phyloP scores from a whole-genome alignment of 2,329 filamentous ascomycete species.

The Ceratocystis albifundus region DNA sequence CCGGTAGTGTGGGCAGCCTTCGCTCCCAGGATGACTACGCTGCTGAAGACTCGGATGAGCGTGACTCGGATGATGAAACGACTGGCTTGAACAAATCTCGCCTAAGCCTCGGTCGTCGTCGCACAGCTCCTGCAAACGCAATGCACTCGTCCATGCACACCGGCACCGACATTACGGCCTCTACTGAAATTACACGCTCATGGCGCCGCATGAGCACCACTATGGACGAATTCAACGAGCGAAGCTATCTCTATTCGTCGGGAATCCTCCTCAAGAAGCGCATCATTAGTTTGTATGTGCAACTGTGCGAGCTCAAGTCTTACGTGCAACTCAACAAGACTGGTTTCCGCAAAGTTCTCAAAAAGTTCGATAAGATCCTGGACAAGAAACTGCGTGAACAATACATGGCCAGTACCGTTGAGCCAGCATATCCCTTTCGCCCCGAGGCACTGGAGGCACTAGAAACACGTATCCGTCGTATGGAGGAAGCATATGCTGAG shows the following conservation, averaged over 20 bases:
- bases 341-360: constrained; percentile 89
- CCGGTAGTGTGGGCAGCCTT: constrained; percentile 34
- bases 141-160: constrained; percentile 29
- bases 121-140: constrained; percentile 6
- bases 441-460: constrained; percentile 58
- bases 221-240: constrained; percentile 69
- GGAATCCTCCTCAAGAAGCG: constrained; percentile 86
- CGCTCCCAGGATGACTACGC: constrained; percentile 44
- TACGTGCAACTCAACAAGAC: constrained; percentile 94
- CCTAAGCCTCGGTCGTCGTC: constrained; percentile 30
- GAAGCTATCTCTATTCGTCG: constrained; percentile 53
- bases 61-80: constrained; percentile 51
- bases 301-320: constrained; percentile 87
- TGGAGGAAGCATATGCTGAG: constrained; percentile 70
- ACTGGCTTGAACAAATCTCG: constrained; percentile 41
- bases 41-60: constrained; percentile 48
- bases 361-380: constrained; percentile 96
- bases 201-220: constrained; percentile 52
- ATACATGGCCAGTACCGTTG: constrained; percentile 65
- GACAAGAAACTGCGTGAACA: constrained; percentile 65
- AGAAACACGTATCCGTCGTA: constrained; percentile 57
- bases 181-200: constrained; percentile 47
- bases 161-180: constrained; percentile 48
- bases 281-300: constrained; percentile 76
- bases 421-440: constrained; percentile 70